Base-by-base conservation (phyloP, 2,329 filamentous ascomycete genomes). In the Didymella arachidicola region DNA sequence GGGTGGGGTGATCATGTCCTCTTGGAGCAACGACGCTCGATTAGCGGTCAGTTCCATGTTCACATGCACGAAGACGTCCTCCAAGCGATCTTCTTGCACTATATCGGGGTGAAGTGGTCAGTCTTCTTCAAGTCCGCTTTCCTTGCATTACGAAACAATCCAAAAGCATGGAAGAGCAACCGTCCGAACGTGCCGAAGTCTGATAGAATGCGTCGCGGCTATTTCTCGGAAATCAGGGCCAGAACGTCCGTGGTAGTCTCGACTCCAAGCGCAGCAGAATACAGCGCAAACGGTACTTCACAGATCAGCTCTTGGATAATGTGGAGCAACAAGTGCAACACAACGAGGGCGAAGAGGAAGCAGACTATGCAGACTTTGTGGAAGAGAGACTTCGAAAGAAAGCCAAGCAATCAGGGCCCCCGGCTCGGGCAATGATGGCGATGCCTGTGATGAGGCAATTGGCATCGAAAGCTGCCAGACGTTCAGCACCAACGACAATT, bases 61-160 rank as follows among this genome's bases (percentile, higher is more conserved):
- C 65, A 73, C 11, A 71, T 73, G 65, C 65, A 74, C 44, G 68
- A 72, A 27, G 72, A 74, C 36, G 62, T 73, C 8, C 63, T 74
- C 1, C 72, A 74, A 43, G 69, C 72, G 2, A 73, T 75, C 22
- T 75, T 75, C 39, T 50, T 75, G 16, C 71, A 74, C 51, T 70
- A 73, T 22, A 70, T 75, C 34, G 72, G 72, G 16, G 60, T 68
- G 1, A 69, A 66, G 42, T 75, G 71, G 70, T 74, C 72, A 3
- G 71, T 73, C 0, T 72, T 71, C 55, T 71, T 74, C 62, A 74
- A 73, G 32, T 11, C 47, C 2, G 59, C 63, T 4, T 72, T 75
- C 22, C 16, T 60, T 5, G 53, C 41, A 10, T 65, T 73, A 14
- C 66, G 65, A 19, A 41, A 56, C 14, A 55, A 66, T 7, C 19